Base-by-base conservation (phyloP, 1,139 yeast species). In the Candida frijolesensis region DNA sequence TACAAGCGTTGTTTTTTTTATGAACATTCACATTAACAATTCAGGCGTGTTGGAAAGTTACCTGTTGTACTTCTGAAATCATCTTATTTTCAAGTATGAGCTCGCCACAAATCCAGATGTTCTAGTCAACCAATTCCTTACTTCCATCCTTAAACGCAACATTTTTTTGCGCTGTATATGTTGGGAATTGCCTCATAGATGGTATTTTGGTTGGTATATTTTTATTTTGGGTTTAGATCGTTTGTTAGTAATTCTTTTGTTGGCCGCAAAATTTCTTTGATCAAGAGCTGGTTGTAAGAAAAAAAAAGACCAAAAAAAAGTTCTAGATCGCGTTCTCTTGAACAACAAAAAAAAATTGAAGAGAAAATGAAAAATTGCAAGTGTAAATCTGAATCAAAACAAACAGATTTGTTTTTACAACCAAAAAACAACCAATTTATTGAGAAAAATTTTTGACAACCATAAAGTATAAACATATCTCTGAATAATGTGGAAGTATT, bases 401-500 rank as follows among this genome's bases (percentile, higher is more conserved):
- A 4, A 35, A 35, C 18, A 9, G 3, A 35, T 35, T 35, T 14
- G 12, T 11, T 38, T 38, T 38, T 38, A 38, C 42, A 38, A 38
- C 42, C 42, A 38, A 38, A 22, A 22, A 22, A 38, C 42, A 38
- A 38, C 42, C 42, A 38, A 38, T 22, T 38, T 38, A 19, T 38
- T 16, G 5, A 22, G 12, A 3, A n/a, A 37, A 37, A 35, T 5
- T n/a, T n/a, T 29, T 35, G 12, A 34, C 29, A 25, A 9, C 29
- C 29, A 25, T 9, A 25, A 4, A 25, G 8, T 25, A 25, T 8
- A 6, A 25, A 25, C 10, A 5, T 25, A 6, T 9, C 29, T 9
- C 29, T 14, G 3, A 19, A 27, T 11, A 4, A 54, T 52, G 57
- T 44, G 50, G 29, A 49, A 47, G 32, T 50, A 49, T 48, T 40